A percentile compares a stretch with the other conserved stretches of the same genome.
Conservation (phyloP, 2,329 filamentous ascomycete genomes). For the Botrytis fragariae region DNA sequence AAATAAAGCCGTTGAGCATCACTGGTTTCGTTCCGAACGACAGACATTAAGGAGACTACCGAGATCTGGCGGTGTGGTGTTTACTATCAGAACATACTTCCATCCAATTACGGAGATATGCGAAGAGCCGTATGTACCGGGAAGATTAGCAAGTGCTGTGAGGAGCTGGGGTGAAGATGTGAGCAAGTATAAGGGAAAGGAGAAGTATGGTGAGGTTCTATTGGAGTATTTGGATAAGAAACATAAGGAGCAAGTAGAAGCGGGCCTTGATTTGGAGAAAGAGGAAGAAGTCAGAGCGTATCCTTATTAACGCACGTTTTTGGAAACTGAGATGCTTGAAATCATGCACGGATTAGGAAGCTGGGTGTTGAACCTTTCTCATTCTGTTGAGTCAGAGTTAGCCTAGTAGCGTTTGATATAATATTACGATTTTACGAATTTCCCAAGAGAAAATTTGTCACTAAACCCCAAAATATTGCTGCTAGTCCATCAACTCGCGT, state of each 20-base stretch:
- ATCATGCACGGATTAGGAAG: neutral
- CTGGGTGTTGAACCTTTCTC: neutral
- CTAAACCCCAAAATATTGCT: neutral
- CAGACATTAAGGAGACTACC: conserved; percentile 62
- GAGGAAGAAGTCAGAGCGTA: conserved; percentile 61
- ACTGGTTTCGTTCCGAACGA: conserved; percentile 70
- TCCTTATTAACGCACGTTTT: conserved; percentile 47
- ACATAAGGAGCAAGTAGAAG: conserved; percentile 69
- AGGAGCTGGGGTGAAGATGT: conserved; percentile 81
- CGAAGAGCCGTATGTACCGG: conserved; percentile 70
- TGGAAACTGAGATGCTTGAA: neutral
- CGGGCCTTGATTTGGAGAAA: conserved; percentile 59
- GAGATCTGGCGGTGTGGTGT: conserved; percentile 53
- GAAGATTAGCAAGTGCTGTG: conserved; percentile 72
- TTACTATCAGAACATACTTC: conserved; percentile 62
- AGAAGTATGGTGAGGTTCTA: conserved; percentile 69
- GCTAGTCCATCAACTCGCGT: neutral
- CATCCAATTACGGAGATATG: conserved; percentile 56
- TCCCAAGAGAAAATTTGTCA: neutral
- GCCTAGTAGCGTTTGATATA: neutral
- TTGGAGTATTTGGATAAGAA: conserved; percentile 73
- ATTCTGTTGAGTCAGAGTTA: neutral
- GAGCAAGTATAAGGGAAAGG: conserved; percentile 72
- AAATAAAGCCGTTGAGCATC: conserved; percentile 67
- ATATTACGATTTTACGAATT: neutral